phyloP scores from a whole-genome alignment of 257 asterid species.

The Nicotiana benthamiana region DNA sequence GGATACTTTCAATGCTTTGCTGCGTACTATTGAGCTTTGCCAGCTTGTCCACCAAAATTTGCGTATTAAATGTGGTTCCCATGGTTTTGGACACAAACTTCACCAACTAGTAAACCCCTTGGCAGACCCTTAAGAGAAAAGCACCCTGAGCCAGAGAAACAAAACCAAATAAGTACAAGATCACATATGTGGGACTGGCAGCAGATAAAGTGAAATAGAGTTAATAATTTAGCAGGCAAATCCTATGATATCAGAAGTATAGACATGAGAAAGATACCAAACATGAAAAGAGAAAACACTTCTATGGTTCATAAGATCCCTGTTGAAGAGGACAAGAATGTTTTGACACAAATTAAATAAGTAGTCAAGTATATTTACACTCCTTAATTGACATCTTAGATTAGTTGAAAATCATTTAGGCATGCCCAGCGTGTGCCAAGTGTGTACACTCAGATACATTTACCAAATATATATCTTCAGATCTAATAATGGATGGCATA shows the following conservation, averaged over 20 bases:
- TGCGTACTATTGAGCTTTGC: constrained; percentile 79
- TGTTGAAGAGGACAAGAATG: not conserved
- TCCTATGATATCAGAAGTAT: constrained; percentile 1
- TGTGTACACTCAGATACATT: not conserved
- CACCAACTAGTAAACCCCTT: constrained; percentile 18
- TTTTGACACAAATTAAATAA: not conserved
- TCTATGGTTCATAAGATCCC: not conserved
- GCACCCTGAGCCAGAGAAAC: constrained; percentile 14
- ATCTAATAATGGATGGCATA: not conserved
- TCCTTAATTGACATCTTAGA: not conserved
- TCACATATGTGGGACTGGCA: not conserved
- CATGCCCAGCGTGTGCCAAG: not conserved
- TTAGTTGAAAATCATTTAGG: not conserved
- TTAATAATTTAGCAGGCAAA: not conserved
- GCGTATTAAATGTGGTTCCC: constrained; percentile 85
- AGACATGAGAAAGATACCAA: not conserved
- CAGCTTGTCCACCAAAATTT: constrained; percentile 82
- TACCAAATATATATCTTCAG: not conserved
- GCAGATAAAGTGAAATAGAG: not conserved
- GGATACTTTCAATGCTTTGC: constrained; percentile 99
- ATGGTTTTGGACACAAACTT: constrained; percentile 30
- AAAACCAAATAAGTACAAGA: not conserved
- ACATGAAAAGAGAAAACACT: not conserved
- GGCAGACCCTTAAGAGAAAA: constrained; percentile 16
- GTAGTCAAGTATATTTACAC: not conserved